These are phyloP conservation scores for Eucalyptus cladocalyx DNA, from an alignment of 345 rosid species.

Conservation along the genomic window DNA sequence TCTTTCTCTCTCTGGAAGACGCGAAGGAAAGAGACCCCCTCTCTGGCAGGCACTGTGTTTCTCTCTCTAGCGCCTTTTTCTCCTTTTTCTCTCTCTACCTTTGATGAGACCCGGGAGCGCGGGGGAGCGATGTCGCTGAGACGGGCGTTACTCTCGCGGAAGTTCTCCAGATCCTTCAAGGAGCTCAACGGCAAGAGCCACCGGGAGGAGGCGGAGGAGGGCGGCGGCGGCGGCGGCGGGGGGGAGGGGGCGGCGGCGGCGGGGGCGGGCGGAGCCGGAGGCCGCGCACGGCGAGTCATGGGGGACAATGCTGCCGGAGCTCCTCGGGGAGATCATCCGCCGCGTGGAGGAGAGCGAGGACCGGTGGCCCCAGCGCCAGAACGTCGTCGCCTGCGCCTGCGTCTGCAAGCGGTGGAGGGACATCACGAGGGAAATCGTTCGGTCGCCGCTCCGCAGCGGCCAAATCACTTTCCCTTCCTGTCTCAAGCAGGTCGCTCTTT, in stretches of 20 bases:
- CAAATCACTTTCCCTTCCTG: constrained; percentile 89
- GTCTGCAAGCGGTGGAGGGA: constrained; percentile 90
- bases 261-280: not conserved
- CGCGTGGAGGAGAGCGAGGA: constrained; percentile 71
- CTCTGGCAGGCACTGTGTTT: not conserved
- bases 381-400: constrained; percentile 66
- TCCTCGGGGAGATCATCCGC: constrained; percentile 63
- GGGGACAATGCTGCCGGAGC: constrained; percentile 74
- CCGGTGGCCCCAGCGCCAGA: constrained; percentile 62
- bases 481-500: constrained; percentile 53
- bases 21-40: not conserved
- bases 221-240: not conserved
- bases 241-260: not conserved
- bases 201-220: not conserved
- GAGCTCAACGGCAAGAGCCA: not conserved
- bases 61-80: not conserved
- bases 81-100: not conserved
- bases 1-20: not conserved
- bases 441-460: constrained; percentile 23
- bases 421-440: constrained; percentile 42
- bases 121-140: constrained; percentile 33
- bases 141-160: constrained; percentile 43
- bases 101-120: not conserved
- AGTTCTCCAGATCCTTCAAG: constrained; percentile 44
- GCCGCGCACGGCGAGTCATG: constrained; percentile 25